Base-by-base conservation (phyloP, 208 protist genomes). In the Wallacemonas sp. region DNA sequence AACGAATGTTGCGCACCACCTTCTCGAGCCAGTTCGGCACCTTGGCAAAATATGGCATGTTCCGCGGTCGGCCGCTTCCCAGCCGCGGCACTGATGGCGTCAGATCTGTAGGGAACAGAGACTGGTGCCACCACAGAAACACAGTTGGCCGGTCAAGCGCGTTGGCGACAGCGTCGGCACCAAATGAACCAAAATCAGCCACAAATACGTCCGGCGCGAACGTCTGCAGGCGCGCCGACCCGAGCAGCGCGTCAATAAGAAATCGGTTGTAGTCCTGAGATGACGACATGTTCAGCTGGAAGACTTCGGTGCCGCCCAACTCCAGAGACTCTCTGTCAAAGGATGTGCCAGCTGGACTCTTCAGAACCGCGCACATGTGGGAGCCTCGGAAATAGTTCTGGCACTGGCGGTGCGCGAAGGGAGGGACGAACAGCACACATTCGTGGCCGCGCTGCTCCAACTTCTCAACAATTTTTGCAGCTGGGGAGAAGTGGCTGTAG, bases 191-290 rank as follows among this genome's bases (percentile, higher is more conserved):
- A 36, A 68, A 73, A 44, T 78, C 72, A 21, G 65, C 58, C 9
- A 78, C n/a, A 21, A 78, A 47, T 38, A 68, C 54, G 43, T 72
- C 58, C 34, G 66, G 66, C 11, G 55, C 33, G 57, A 74, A 52
- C 24, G 27, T 21, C 2, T 34, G 38, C 19, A 64, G 14, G 23
- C 32, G 9, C 27, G 8, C 16, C 36, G 55, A 26, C 1, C 38
- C 24, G 33, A 56, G 55, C 54, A 38, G 65, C 26, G 41, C 26
- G 41, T 49, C 27, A 1, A 48, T 34, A 41, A 66, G 29, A 55
- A 39, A 66, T 21, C 57, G 46, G 30, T 43, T 57, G 36, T 65
- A 43, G 26, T 54, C 27, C 19, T 1, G 23, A 38, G 52, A 2
- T 24, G 30, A 12, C 0, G 52, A 58, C 17, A 58, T 16, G 32